Conservation (phyloP, 768 basidiomycete species). For the Lactarius deliciosus region DNA sequence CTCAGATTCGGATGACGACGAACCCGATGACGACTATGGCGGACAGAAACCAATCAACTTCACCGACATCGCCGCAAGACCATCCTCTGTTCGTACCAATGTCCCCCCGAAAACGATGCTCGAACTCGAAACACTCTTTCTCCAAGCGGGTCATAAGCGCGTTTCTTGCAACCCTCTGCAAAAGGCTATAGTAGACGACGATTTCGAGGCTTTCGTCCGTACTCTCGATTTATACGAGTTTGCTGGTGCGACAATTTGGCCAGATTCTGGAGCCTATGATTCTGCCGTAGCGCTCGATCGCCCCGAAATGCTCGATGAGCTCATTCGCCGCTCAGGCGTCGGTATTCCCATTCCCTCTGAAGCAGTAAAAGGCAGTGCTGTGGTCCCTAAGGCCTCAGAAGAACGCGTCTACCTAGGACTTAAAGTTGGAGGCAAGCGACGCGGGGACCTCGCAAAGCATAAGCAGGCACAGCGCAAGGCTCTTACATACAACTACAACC, state of each 20-base stretch:
- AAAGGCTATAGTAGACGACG: slow-evolving; percentile 44
- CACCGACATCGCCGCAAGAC: slow-evolving; percentile 52
- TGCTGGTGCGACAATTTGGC: slow-evolving; percentile 35
- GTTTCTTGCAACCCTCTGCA: slow-evolving; percentile 33
- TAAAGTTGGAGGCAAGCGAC: slow-evolving; percentile 63
- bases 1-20: slow-evolving; percentile 25
- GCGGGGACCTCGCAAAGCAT: slow-evolving; percentile 48
- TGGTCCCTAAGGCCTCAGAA: slow-evolving; percentile 41
- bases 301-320: slow-evolving; percentile 54
- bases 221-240: slow-evolving; percentile 45
- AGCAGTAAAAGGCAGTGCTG: slow-evolving; percentile 37
- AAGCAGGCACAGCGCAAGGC: background rate
- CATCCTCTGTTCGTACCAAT: slow-evolving; percentile 45
- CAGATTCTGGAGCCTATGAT: slow-evolving; percentile 19
- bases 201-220: slow-evolving; percentile 52
- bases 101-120: slow-evolving; percentile 44
- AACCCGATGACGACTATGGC: slow-evolving; percentile 39
- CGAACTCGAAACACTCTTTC: slow-evolving; percentile 12
- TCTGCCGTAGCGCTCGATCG: slow-evolving; percentile 42
- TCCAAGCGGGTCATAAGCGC: slow-evolving; percentile 6
- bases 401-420: slow-evolving; percentile 52
- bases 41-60: slow-evolving; percentile 48
- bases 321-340: slow-evolving; percentile 51
- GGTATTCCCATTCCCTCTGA: slow-evolving; percentile 30
- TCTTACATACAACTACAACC: slow-evolving; percentile 9